Evolutionary conservation across 2,329 filamentous ascomycete species (phyloP), one percentile per base, ranked within the genome.

Genomic region (Alternaria alternata): DNA sequence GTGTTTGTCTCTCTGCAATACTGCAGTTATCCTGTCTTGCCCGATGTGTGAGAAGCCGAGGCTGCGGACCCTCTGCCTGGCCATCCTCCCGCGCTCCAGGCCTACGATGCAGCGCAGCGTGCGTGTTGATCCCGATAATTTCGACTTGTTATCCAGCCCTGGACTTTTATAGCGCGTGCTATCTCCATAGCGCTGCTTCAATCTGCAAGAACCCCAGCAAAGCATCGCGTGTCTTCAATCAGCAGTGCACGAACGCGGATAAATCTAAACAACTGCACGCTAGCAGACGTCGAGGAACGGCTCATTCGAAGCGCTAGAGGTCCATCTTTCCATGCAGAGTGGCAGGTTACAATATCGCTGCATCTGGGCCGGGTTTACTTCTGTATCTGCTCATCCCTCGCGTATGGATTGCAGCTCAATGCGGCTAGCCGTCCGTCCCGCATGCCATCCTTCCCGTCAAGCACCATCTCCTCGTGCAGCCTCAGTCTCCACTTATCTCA

Each of bases 341-440:
- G 46, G 49, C 22, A 47, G 18, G 18, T 18, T 57, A 20, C 36
- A 38, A 52, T 28, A 8, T 51, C 34, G 41, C 54, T 47, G 56
- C 18, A 43, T 59, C 22, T 34, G 11, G 43, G 30, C 36, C 57
- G 54, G 51, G 43, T 42, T 60, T 68, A 64, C 70, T 71, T 70
- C 68, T 65, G 61, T 30, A 66, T 72, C 48, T 28, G 57, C 60
- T 60, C 58, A 47, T 58, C 26, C 26, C 20, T 51, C 39, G 51
- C 54, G 62, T 62, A 56, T 61, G 51, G 51, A 51, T 51, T 24
- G 38, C 62, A 64, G 63, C 66, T 68, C 63, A 67, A 72, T 68
- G 54, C 56, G 64, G 64, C 63, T 72, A 73, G 66, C 66, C 43
- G 51, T 51, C 42, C 47, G 57, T 51, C 53, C 49, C 49, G 46